Evolutionary conservation across 257 asterid species (phyloP).

Genomic region (Striga asiatica): DNA sequence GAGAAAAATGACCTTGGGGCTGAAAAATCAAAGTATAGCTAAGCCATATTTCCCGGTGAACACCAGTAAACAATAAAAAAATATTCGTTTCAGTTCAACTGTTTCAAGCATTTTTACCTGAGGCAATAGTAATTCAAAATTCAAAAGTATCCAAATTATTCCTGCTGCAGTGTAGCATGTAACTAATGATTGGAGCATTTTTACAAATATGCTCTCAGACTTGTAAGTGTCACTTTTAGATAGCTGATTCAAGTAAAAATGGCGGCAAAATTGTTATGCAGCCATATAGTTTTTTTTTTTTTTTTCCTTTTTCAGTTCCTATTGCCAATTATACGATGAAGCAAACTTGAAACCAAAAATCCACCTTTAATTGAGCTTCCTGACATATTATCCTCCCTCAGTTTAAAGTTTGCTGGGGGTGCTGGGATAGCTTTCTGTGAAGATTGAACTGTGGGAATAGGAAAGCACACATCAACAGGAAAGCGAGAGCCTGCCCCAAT

Average conservation of each 20-base stretch:
- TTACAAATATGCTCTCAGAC: background rate
- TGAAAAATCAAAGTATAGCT: slow-evolving; percentile 30
- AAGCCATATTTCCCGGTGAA: background rate
- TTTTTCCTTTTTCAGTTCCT: slow-evolving; percentile 5
- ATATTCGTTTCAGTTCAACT: background rate
- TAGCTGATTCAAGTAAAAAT: background rate
- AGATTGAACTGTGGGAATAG: slow-evolving; percentile 39
- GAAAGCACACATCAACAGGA: slow-evolving; percentile 12
- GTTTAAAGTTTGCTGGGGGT: slow-evolving; percentile 59
- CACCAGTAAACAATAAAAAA: background rate
- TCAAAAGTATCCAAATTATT: background rate
- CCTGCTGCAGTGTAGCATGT: background rate
- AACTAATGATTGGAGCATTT: background rate
- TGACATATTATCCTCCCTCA: slow-evolving; percentile 65
- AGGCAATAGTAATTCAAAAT: background rate
- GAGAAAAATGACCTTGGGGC: slow-evolving; percentile 93
- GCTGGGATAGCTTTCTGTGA: slow-evolving; percentile 57
- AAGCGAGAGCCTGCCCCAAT: background rate
- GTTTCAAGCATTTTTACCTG: background rate
- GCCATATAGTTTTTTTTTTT: no score
- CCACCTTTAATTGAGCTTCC: slow-evolving; percentile 84
- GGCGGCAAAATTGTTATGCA: background rate
- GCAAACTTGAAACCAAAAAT: background rate
- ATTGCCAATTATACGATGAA: background rate
- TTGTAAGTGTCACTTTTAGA: background rate